A percentile compares a stretch with the other conserved stretches of the same genome.
Evolutionary conservation across 139 green algal genomes (phyloP).

Genomic region (Zygnema circumcarinatum): DNA sequence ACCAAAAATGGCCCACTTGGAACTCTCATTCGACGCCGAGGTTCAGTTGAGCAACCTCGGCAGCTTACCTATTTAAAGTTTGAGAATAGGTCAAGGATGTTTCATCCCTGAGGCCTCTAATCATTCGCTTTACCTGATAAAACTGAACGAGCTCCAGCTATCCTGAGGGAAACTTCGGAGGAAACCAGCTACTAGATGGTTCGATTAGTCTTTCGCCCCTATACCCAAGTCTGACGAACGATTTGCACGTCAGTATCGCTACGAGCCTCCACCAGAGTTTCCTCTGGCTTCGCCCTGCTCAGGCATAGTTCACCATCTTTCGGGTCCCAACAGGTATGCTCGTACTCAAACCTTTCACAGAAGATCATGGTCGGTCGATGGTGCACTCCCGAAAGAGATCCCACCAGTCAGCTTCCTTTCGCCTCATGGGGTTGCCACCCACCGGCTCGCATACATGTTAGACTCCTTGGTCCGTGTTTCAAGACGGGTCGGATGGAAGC

Average conservation of each 20-base stretch:
- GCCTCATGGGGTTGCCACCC: slow-evolving; percentile 88
- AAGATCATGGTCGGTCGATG: slow-evolving; percentile 89
- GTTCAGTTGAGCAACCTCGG: slow-evolving; percentile 85
- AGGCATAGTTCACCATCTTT: slow-evolving; percentile 97
- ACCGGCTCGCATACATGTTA: slow-evolving; percentile 91
- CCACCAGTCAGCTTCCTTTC: slow-evolving; percentile 88
- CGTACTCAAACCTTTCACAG: slow-evolving; percentile 88
- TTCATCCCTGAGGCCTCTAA: slow-evolving; percentile 87
- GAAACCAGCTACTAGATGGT: slow-evolving; percentile 96
- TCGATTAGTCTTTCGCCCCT: slow-evolving; percentile 98
- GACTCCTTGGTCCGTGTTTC: slow-evolving; percentile 97
- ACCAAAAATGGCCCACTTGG: slow-evolving; percentile 94
- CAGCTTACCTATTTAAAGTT: slow-evolving; percentile 94
- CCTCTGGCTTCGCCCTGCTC: slow-evolving; percentile 91
- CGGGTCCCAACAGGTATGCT: slow-evolving; percentile 88
- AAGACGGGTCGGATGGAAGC: slow-evolving; percentile 85
- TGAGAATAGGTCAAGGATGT: slow-evolving; percentile 91
- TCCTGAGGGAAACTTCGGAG: slow-evolving; percentile 93
- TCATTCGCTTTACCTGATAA: slow-evolving; percentile 92
- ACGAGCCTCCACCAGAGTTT: slow-evolving; percentile 94
- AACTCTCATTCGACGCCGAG: slow-evolving; percentile 80
- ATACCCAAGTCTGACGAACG: slow-evolving; percentile 95
- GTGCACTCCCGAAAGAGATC: slow-evolving; percentile 76
- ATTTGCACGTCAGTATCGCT: slow-evolving; percentile 97
- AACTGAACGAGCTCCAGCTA: slow-evolving; percentile 87